Percentiles rank a stretch among this genome's conserved stretches.
Evolutionary conservation across 305 asterid genomes (phyloP).

Genomic region (Euphrasia arctica): DNA sequence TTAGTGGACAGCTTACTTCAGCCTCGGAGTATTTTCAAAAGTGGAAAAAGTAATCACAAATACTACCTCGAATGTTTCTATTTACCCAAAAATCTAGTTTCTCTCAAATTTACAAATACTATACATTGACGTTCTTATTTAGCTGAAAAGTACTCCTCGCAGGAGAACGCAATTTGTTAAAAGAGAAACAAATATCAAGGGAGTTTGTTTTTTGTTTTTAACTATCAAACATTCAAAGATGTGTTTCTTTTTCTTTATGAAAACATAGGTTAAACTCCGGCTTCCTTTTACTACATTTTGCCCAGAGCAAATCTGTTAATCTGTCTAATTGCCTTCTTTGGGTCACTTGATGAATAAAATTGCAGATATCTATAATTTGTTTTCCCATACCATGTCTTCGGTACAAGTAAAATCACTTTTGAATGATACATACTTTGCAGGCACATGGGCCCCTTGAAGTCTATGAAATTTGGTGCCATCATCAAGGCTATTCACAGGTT

Average conservation of each 20-base stretch:
- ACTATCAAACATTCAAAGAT: too few species aligned
- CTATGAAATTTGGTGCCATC: constrained; percentile 66
- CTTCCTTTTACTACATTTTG: too few species aligned
- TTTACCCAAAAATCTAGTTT: not conserved
- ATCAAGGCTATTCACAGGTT: constrained; percentile 56
- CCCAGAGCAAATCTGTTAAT: too few species aligned
- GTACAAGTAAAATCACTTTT: not conserved
- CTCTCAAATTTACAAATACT: not conserved
- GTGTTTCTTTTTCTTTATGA: not conserved
- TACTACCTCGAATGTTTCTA: not conserved
- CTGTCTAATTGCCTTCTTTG: too few species aligned
- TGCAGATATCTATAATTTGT: not conserved
- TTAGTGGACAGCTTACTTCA: too few species aligned
- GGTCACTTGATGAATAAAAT: not conserved
- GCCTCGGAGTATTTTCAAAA: not conserved
- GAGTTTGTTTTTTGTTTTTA: not conserved
- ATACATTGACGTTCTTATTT: not conserved
- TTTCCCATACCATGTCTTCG: not conserved
- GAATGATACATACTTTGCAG: constrained; percentile 41
- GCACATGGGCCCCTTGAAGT: constrained; percentile 83
- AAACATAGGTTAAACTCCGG: not conserved
- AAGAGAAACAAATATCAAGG: not conserved
- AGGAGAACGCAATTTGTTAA: not conserved
- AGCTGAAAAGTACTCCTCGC: not conserved
- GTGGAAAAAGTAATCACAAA: not conserved